Conservation (phyloP, 306 rosid species). For the Quercus bicolor region DNA sequence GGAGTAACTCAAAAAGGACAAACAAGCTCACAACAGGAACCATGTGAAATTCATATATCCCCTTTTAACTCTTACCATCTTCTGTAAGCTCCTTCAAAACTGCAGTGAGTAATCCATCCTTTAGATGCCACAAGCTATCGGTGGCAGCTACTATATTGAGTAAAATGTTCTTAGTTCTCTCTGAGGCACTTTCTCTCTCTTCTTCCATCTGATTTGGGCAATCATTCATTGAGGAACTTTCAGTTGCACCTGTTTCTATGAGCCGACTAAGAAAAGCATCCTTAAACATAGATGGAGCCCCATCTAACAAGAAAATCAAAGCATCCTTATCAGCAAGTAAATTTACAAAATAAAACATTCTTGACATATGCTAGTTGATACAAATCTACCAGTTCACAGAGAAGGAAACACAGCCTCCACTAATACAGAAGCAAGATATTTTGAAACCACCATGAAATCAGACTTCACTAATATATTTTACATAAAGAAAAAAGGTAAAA, state of each 20-base stretch:
- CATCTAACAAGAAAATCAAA: conserved; percentile 51
- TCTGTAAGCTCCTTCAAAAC: conserved; percentile 48
- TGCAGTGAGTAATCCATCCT: conserved; percentile 55
- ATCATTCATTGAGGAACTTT: conserved; percentile 57
- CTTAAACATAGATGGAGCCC: conserved; percentile 47
- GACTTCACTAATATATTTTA: not conserved
- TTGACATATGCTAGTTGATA: conserved; percentile 5
- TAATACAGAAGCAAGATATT: not conserved
- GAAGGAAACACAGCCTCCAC: not conserved
- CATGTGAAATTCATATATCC: conserved; percentile 6
- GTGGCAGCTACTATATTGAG: conserved; percentile 39
- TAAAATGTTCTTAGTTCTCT: conserved; percentile 43
- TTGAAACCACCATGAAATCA: not conserved
- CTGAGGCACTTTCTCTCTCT: conserved; percentile 27
- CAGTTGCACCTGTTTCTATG: conserved; percentile 81
- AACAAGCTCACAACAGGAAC: not conserved
- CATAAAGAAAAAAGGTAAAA: not conserved
- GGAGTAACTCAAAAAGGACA: conserved; percentile 8
- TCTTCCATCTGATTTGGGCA: conserved; percentile 42
- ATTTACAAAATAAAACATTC: conserved; percentile 3
- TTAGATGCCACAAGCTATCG: conserved; percentile 50
- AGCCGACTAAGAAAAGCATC: conserved; percentile 75
- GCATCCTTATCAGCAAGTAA: conserved; percentile 14
- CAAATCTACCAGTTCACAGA: not conserved
- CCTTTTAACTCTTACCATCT: conserved; percentile 49